phyloP scores from a whole-genome alignment of 805 yeast genomes.

The Sporopachydermia lactativora region DNA sequence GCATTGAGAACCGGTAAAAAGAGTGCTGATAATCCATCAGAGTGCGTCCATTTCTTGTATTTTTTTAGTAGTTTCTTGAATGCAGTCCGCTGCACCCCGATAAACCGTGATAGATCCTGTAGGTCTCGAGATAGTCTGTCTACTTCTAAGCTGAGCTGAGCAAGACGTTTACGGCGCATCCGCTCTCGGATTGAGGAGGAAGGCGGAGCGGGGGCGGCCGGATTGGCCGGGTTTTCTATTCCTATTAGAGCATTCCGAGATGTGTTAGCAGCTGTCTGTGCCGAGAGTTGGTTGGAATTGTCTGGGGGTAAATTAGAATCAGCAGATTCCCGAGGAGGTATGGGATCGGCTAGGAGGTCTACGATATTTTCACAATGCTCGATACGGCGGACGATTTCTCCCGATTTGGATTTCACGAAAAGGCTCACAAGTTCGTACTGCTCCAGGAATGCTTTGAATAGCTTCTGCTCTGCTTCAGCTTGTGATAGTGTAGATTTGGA shows the following conservation, averaged over 20 bases:
- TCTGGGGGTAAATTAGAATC: neutral
- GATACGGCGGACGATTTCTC: conserved; percentile 47
- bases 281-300: too few species aligned
- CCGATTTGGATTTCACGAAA: conserved; percentile 52
- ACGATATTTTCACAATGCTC: conserved; percentile 25
- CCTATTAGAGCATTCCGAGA: conserved; percentile 5
- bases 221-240: neutral
- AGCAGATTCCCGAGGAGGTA: conserved; percentile 3
- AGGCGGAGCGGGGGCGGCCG: conserved; percentile 2
- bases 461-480: conserved; percentile 13
- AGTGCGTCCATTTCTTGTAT: conserved; percentile 32
- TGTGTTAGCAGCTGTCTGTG: too few species aligned
- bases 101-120: conserved; percentile 55
- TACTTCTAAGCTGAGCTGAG: conserved; percentile 23
- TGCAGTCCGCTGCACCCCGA: conserved; percentile 60
- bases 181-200: neutral
- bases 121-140: conserved; percentile 33
- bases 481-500: conserved; percentile 9
- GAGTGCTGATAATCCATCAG: conserved; percentile 16
- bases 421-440: conserved; percentile 48
- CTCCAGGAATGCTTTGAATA: conserved; percentile 32
- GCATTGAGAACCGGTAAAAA: conserved; percentile 24
- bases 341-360: conserved; percentile 13
- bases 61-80: conserved; percentile 63
- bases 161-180: neutral